phyloP scores from a whole-genome alignment of 176 grass and related monocot genomes.

The Oryza nivara region DNA sequence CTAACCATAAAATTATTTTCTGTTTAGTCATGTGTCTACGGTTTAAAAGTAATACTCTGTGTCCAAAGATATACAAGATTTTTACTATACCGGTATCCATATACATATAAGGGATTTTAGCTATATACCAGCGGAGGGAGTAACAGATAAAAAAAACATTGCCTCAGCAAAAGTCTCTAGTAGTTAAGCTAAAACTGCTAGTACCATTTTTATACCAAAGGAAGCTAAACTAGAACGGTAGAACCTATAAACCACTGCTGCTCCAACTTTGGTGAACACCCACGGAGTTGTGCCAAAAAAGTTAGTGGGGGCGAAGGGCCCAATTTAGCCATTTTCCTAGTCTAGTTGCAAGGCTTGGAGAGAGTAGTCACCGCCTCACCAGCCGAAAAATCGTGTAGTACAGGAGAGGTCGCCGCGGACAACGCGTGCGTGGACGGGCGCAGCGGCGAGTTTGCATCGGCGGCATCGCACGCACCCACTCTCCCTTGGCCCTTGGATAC shows the following conservation, averaged over 20 bases:
- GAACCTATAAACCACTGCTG: not conserved
- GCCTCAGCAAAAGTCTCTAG: no score
- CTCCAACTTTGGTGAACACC: not conserved
- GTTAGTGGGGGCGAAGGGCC: not conserved
- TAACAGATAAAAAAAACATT: no score
- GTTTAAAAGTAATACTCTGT: no score
- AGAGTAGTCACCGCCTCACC: not conserved
- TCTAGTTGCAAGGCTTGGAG: no score
- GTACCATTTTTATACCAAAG: not conserved
- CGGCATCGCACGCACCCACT: no score
- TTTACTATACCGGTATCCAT: no score
- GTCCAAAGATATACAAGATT: no score
- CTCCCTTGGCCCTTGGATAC: no score
- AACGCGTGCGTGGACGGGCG: not conserved
- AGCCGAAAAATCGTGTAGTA: not conserved
- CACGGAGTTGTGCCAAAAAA: not conserved
- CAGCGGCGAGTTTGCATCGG: not conserved
- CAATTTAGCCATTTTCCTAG: not conserved
- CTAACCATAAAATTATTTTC: no score
- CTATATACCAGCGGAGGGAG: no score
- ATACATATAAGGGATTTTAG: no score
- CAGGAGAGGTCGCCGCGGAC: not conserved
- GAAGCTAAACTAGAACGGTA: not conserved
- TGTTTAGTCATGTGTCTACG: no score
- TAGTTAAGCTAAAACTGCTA: not conserved